A percentile compares a stretch with the other conserved stretches of the same genome.
phyloP scores from a whole-genome alignment of 2,329 filamentous ascomycete genomes.

The Bipolaris victoriae region DNA sequence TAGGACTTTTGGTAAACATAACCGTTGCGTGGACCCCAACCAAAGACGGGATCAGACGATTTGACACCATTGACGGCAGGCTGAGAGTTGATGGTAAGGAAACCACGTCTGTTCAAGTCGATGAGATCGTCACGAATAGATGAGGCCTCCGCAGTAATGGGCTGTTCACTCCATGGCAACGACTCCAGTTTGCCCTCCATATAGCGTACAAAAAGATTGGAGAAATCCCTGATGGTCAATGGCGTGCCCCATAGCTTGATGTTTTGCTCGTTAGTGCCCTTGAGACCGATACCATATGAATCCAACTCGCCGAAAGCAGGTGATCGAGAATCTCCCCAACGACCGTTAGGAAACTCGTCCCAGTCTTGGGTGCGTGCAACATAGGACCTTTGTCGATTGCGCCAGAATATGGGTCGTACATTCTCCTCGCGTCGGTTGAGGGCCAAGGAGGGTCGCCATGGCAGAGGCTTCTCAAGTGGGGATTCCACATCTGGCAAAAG shows the following conservation, averaged over 20 bases:
- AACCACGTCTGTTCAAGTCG: conserved; percentile 80
- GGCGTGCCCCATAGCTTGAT: conserved; percentile 94
- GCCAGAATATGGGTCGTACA: conserved; percentile 98
- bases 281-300: conserved; percentile 90
- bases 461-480: conserved; percentile 85
- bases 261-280: conserved; percentile 94
- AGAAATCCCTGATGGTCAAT: conserved; percentile 77
- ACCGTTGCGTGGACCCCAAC: conserved; percentile 93
- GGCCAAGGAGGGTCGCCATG: conserved; percentile 93
- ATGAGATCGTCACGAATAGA: conserved; percentile 78
- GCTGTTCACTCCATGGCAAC: conserved; percentile 91
- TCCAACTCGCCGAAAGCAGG: conserved; percentile 96
- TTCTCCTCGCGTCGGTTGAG: conserved; percentile 90
- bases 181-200: conserved; percentile 79
- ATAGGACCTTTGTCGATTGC: conserved; percentile 95
- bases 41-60: conserved; percentile 83
- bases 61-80: conserved; percentile 90
- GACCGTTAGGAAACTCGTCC: conserved; percentile 98
- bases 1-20: conserved; percentile 99
- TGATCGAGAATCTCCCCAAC: conserved; percentile 96
- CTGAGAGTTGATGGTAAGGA: conserved; percentile 97
- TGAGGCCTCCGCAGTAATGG: conserved; percentile 82
- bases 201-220: conserved; percentile 83
- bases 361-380: conserved; percentile 95
- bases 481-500: conserved; percentile 79